Evolutionary conservation across 768 basidiomycete genomes (phyloP).

Genomic region (Mycena capillaripes): DNA sequence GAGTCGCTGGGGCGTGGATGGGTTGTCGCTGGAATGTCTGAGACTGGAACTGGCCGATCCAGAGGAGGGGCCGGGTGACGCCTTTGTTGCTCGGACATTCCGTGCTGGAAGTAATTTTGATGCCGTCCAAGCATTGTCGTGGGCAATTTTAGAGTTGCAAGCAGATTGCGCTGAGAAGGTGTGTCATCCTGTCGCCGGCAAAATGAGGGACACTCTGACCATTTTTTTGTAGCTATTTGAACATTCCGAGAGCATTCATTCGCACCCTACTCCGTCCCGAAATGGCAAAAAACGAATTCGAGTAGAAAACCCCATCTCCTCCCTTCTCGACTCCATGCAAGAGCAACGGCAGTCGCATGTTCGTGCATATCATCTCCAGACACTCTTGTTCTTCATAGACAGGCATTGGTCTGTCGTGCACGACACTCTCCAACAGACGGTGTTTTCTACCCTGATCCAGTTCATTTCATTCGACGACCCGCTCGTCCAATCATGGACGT

Average conservation of each 20-base stretch:
- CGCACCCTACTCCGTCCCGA: constrained; percentile 42
- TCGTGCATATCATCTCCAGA: constrained; percentile 73
- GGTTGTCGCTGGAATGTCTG: constrained; percentile 74
- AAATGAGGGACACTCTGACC: constrained; percentile 28
- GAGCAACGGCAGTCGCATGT: constrained; percentile 45
- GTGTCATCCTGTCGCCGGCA: too few relatives aligned
- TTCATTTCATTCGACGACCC: constrained; percentile 76
- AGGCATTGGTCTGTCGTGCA: constrained; percentile 81
- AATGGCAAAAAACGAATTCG: constrained; percentile 64
- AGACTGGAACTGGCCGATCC: constrained; percentile 62
- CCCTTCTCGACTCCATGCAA: constrained; percentile 67
- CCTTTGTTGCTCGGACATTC: constrained; percentile 78
- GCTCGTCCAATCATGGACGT: constrained; percentile 85
- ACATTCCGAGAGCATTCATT: constrained; percentile 69
- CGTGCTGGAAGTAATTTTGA: constrained; percentile 83
- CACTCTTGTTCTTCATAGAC: constrained; percentile 88
- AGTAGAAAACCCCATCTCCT: constrained; percentile 70
- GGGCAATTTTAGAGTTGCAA: constrained; percentile 85
- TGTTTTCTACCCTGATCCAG: constrained; percentile 69
- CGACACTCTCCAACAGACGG: constrained; percentile 65
- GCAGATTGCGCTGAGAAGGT: constrained; percentile 84
- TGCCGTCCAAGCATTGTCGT: constrained; percentile 76
- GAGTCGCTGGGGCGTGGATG: constrained; percentile 73
- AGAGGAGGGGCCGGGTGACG: constrained; percentile 41
- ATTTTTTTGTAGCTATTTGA: constrained; percentile 65